Percentiles rank a stretch among this genome's conserved stretches.
Evolutionary conservation across 768 basidiomycete species (phyloP).

Genomic region (Holtermanniella nyarrowii): DNA sequence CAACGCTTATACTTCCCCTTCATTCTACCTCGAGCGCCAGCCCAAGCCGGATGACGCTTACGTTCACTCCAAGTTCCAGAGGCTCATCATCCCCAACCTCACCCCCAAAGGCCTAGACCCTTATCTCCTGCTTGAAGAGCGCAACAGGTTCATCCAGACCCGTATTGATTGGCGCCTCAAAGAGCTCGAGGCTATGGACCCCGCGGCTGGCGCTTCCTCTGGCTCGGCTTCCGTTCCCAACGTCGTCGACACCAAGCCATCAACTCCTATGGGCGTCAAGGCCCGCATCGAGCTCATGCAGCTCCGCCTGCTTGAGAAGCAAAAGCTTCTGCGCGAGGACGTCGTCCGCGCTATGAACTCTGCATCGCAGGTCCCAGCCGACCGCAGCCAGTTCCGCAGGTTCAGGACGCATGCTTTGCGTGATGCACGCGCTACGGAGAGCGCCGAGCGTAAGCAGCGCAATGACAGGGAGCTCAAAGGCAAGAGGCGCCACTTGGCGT

Average conservation of each 20-base stretch:
- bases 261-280: slow-evolving; percentile 51
- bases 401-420: slow-evolving; percentile 73
- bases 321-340: slow-evolving; percentile 71
- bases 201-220: slow-evolving; percentile 66
- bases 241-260: slow-evolving; percentile 41
- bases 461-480: slow-evolving; percentile 84
- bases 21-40: slow-evolving; percentile 50
- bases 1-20: slow-evolving; percentile 74
- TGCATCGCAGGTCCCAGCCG: slow-evolving; percentile 76
- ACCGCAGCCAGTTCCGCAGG: slow-evolving; percentile 82
- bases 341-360: slow-evolving; percentile 80
- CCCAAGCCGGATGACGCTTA: slow-evolving; percentile 50
- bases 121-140: slow-evolving; percentile 78
- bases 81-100: slow-evolving; percentile 73
- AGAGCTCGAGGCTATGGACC: slow-evolving; percentile 63
- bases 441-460: slow-evolving; percentile 80
- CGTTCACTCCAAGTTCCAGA: slow-evolving; percentile 40
- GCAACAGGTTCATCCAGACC: slow-evolving; percentile 80
- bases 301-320: slow-evolving; percentile 78
- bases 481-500: slow-evolving; percentile 92
- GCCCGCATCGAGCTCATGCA: slow-evolving; percentile 89
- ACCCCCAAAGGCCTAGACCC: slow-evolving; percentile 90
- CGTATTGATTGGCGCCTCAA: slow-evolving; percentile 77
- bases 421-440: slow-evolving; percentile 81
- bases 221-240: slow-evolving; percentile 45